Evolutionary conservation across 179 eudicot genomes (phyloP).

Genomic region (Drosera spatulata): DNA sequence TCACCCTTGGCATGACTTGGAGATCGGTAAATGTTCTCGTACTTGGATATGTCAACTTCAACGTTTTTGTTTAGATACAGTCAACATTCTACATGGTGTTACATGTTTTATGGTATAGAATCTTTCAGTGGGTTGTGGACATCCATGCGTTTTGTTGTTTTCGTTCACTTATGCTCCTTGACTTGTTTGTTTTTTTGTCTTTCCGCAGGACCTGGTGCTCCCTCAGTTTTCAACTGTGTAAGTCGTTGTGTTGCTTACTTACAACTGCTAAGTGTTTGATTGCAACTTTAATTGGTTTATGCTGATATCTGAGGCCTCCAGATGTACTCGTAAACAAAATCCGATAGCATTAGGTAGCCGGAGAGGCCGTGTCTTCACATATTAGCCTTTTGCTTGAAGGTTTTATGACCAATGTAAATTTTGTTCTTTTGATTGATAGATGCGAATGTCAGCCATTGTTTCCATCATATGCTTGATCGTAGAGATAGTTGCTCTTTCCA

Average conservation of each 20-base stretch:
- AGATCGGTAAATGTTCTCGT: slow-evolving; percentile 42
- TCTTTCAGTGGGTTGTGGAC: neutral
- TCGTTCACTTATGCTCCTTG: neutral
- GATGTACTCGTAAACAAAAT: too few species aligned
- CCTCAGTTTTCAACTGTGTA: slow-evolving; percentile 62
- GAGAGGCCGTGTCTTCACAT: too few species aligned
- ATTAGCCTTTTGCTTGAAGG: too few species aligned
- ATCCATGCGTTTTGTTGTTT: neutral
- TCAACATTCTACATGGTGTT: too few species aligned
- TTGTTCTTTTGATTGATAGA: too few species aligned
- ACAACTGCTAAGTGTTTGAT: neutral
- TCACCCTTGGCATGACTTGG: slow-evolving; percentile 97
- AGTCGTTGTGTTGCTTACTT: slow-evolving; percentile 11
- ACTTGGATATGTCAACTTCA: neutral
- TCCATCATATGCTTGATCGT: too few species aligned
- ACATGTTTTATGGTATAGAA: neutral
- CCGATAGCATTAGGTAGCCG: too few species aligned
- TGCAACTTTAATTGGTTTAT: neutral
- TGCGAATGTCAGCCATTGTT: too few species aligned
- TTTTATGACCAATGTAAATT: too few species aligned
- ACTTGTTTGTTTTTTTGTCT: slow-evolving; percentile 8
- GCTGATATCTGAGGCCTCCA: neutral
- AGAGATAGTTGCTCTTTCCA: too few species aligned
- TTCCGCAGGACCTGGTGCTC: slow-evolving; percentile 76
- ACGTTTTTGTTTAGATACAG: neutral